phyloP scores from a whole-genome alignment of 805 yeast species.

The Hanseniaspora lachancei region DNA sequence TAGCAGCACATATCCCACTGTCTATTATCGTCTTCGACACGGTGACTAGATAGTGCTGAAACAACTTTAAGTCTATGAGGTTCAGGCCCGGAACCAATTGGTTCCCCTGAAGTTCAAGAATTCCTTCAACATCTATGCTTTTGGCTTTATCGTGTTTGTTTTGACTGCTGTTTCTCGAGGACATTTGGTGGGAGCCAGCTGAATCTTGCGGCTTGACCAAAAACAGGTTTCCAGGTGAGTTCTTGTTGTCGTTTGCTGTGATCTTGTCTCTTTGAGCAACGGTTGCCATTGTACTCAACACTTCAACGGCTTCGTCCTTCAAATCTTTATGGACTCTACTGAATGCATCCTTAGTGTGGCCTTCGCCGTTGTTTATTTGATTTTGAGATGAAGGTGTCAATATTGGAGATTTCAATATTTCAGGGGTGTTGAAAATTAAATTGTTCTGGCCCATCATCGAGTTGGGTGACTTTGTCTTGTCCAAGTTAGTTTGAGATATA shows the following conservation, averaged over 20 bases:
- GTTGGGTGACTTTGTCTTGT: slow-evolving; percentile 15
- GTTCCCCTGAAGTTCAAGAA: slow-evolving; percentile 12
- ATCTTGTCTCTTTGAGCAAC: slow-evolving; percentile 12
- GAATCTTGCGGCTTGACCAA: not conserved
- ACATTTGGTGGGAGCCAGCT: not conserved
- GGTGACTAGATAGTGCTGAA: slow-evolving; percentile 75
- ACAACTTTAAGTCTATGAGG: slow-evolving; percentile 62
- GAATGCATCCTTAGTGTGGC: not conserved
- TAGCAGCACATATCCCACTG: slow-evolving; percentile 73
- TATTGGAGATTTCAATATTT: slow-evolving; percentile 24
- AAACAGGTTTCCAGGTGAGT: not conserved
- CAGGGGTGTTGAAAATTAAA: slow-evolving; percentile 20
- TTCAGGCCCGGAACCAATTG: slow-evolving; percentile 33
- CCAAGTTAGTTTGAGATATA: slow-evolving; percentile 18
- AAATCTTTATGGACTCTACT: slow-evolving; percentile 13
- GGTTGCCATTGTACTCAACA: slow-evolving; percentile 13
- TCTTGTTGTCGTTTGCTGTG: slow-evolving; percentile 7
- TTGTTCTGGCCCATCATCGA: not conserved
- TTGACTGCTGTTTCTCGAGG: slow-evolving; percentile 3
- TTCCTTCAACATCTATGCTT: not conserved
- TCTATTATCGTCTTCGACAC: slow-evolving; percentile 81
- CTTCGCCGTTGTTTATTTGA: slow-evolving; percentile 7
- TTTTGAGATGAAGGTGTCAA: slow-evolving; percentile 12
- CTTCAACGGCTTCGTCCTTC: slow-evolving; percentile 12
- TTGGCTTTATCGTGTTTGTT: not conserved